Conservation (phyloP, 2,329 filamentous ascomycete species). For the Aaosphaeria pasadenensis region DNA sequence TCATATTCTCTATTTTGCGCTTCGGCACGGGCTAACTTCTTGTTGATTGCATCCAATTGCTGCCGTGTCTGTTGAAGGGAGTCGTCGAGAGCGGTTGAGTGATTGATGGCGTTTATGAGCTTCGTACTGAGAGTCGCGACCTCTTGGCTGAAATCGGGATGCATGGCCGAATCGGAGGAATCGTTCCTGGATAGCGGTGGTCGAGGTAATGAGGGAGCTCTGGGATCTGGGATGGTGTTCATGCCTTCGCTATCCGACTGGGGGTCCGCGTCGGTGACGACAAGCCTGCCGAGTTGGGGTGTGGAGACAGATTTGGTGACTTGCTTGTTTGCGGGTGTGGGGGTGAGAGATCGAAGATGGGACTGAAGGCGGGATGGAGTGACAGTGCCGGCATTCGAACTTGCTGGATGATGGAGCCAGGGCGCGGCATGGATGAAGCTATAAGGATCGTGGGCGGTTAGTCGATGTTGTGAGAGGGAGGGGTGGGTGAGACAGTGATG, state of each 20-base stretch:
- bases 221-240: constrained; percentile 63
- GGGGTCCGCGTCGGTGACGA: constrained; percentile 15
- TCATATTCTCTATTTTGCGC: constrained; percentile 66
- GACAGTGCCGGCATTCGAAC: constrained; percentile 21
- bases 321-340: constrained; percentile 32
- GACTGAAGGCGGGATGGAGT: constrained; percentile 28
- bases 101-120: constrained; percentile 94
- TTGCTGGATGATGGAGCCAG: constrained; percentile 25
- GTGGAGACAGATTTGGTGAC: constrained; percentile 38
- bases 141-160: constrained; percentile 67
- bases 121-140: constrained; percentile 91
- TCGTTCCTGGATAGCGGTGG: constrained; percentile 30
- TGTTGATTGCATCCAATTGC: constrained; percentile 72
- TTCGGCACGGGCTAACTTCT: constrained; percentile 68
- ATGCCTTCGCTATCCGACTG: constrained; percentile 55
- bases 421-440: constrained; percentile 34
- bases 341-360: constrained; percentile 32
- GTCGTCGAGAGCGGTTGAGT: constrained; percentile 90
- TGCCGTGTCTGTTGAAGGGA: constrained; percentile 76
- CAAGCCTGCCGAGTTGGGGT: constrained; percentile 30
- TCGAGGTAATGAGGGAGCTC: constrained; percentile 39
- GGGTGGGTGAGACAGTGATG: background rate
- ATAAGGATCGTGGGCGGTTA: background rate
- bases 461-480: background rate
- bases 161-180: constrained; percentile 48